Percentiles rank a stretch among this genome's conserved stretches.
Evolutionary conservation across 768 basidiomycete species (phyloP).

Genomic region (Rhizopogon roseolus): DNA sequence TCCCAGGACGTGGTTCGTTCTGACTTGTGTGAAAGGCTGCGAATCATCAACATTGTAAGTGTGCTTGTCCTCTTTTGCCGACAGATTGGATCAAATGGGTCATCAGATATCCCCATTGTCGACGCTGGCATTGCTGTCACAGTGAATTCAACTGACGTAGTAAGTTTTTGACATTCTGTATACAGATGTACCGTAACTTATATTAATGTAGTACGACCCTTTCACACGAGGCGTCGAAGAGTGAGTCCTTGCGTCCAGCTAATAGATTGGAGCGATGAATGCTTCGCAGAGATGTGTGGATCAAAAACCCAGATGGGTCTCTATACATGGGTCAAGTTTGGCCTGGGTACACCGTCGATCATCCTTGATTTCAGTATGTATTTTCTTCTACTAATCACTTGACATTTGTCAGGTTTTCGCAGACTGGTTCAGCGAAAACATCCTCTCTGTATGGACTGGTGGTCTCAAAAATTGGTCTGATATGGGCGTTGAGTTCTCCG

Average conservation of each 20-base stretch:
- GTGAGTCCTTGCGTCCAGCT: slow-evolving; percentile 29
- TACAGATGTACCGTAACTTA: neutral
- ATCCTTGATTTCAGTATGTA: neutral
- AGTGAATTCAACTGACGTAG: slow-evolving; percentile 56
- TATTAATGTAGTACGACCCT: slow-evolving; percentile 51
- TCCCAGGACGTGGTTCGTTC: neutral
- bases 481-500: slow-evolving; percentile 52
- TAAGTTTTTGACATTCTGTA: slow-evolving; percentile 28
- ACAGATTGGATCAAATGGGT: slow-evolving; percentile 45
- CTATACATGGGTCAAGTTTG: slow-evolving; percentile 74
- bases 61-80: slow-evolving; percentile 58
- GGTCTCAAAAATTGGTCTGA: slow-evolving; percentile 51
- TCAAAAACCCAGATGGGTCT: slow-evolving; percentile 71
- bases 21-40: slow-evolving; percentile 11
- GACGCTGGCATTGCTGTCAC: slow-evolving; percentile 58
- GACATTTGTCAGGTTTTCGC: slow-evolving; percentile 41
- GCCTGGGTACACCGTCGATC: slow-evolving; percentile 65
- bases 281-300: slow-evolving; percentile 51
- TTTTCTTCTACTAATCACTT: neutral
- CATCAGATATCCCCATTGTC: slow-evolving; percentile 62
- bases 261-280: neutral
- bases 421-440: slow-evolving; percentile 55
- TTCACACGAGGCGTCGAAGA: slow-evolving; percentile 57
- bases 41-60: slow-evolving; percentile 26
- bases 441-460: slow-evolving; percentile 57